These are phyloP conservation scores for Colletotrichum tofieldiae DNA, from an alignment of 2,329 filamentous ascomycete species.

Conservation along the genomic window DNA sequence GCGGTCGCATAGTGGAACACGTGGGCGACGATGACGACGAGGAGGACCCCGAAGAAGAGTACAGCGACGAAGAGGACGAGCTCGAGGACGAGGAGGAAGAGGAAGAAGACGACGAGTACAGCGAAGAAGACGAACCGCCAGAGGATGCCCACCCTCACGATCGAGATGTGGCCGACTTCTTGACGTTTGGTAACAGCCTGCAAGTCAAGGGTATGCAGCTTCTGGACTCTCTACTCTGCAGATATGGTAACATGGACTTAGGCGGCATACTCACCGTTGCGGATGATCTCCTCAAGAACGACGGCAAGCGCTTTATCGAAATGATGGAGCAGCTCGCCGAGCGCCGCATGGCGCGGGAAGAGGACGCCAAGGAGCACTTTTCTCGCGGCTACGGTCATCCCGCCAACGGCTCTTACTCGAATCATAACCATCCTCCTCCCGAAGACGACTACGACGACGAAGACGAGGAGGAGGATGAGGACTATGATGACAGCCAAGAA, in stretches of 20 bases:
- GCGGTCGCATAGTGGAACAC: constrained; percentile 81
- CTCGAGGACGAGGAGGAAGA: constrained; percentile 69
- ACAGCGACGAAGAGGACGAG: constrained; percentile 69
- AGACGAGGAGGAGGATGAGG: constrained; percentile 69
- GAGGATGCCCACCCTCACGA: constrained; percentile 79
- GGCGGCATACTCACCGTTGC: constrained; percentile 98
- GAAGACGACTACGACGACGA: constrained; percentile 83
- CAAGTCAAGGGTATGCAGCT: constrained; percentile 85
- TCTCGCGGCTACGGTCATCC: constrained; percentile 71
- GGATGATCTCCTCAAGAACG: constrained; percentile 98
- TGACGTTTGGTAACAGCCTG: constrained; percentile 97
- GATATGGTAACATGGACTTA: constrained; percentile 69
- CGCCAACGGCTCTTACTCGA: constrained; percentile 72
- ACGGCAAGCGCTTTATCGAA: constrained; percentile 99
- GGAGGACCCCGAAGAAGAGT: constrained; percentile 67
- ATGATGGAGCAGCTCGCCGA: constrained; percentile 99
- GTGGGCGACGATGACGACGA: constrained; percentile 70
- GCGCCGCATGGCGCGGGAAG: constrained; percentile 96
- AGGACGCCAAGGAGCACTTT: constrained; percentile 82
- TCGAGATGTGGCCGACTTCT: constrained; percentile 85
- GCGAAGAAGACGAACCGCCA: constrained; percentile 76
- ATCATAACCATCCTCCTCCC: constrained; percentile 82
- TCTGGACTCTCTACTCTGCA: constrained; percentile 60
- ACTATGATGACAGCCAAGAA: constrained; percentile 69
- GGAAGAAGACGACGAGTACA: constrained; percentile 66